Evolutionary conservation across 352 stramenopile species (phyloP), one percentile per base, ranked within the genome.

Genomic region (Globisporangium takayamanum): DNA sequence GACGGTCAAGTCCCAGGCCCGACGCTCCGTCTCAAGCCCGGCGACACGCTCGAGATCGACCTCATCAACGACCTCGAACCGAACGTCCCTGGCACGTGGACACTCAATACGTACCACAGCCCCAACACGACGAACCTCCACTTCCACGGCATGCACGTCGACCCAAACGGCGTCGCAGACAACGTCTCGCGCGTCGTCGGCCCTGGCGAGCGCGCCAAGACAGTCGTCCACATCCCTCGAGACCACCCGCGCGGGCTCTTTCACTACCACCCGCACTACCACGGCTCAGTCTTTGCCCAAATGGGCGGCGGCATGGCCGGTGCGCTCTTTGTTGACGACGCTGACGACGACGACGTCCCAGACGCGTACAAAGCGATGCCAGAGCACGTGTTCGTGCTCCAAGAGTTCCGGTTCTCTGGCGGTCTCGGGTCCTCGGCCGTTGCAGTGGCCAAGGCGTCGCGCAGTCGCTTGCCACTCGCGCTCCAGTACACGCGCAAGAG

Each of bases 191-290:
- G 80, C 37, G 67, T 73, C 16, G 67, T 77, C 14, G 61, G 57
- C 0, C 80, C 85, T 2, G 83, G 85, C 1, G 69, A 88, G 55
- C 68, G 62, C 6, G 61, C 78, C 18, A 41, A 80, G 22, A 87
- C 72, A 7, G 64, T 73, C 33, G 69, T 89, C 50, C 60, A 87
- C 14, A 58, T 95, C 22, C 81, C 79, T 2, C 48, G 55, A 18
- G 74, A 84, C 50, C 85, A 95, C 49, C 83, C 81, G 16, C 72
- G 76, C 39, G 85, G 85, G 4, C 59, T 88, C 11, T 95, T 89
- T 61, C 82, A 89, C 66, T 95, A 95, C 69, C 85, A 95, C 58
- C 83, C 85, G 51, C 85, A 95, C 70, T 88, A 83, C 59, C 82
- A 91, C 59, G 82, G 79, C 14, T 82, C 67, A 0, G 86, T 90